Conservation (phyloP, 2,329 filamentous ascomycete genomes). For the Rhinocladiella similis region DNA sequence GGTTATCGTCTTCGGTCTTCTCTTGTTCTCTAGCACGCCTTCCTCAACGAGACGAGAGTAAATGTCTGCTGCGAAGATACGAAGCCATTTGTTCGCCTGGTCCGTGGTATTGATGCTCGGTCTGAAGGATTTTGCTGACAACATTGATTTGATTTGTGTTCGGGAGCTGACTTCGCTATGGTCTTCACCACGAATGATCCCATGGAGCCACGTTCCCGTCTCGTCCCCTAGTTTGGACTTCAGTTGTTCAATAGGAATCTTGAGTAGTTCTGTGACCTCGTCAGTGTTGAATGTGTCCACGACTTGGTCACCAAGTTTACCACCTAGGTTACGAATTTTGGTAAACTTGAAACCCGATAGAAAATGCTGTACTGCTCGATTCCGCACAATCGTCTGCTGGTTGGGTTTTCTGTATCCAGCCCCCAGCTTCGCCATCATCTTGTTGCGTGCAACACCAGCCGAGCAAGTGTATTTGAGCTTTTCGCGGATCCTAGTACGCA, state of each 20-base stretch:
- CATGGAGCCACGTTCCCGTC: constrained; percentile 81
- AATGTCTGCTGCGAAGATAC: constrained; percentile 90
- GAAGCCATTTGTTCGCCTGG: constrained; percentile 80
- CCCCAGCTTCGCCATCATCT: constrained; percentile 92
- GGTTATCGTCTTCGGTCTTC: constrained; percentile 81
- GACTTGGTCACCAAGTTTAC: constrained; percentile 88
- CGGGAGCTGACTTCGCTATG: constrained; percentile 83
- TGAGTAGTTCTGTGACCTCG: constrained; percentile 70
- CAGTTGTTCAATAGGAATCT: constrained; percentile 71
- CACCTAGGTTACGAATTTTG: constrained; percentile 91
- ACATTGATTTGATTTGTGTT: constrained; percentile 95
- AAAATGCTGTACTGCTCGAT: constrained; percentile 77
- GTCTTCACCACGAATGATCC: constrained; percentile 82
- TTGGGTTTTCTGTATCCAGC: constrained; percentile 92
- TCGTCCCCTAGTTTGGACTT: constrained; percentile 79
- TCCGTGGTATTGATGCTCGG: constrained; percentile 77
- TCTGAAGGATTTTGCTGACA: constrained; percentile 92
- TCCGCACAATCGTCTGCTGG: constrained; percentile 88
- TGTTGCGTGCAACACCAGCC: constrained; percentile 84
- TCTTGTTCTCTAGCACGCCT: constrained; percentile 81
- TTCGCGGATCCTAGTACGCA: constrained; percentile 68
- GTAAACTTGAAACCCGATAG: constrained; percentile 85
- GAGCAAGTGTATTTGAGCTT: constrained; percentile 87
- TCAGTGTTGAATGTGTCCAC: constrained; percentile 80
- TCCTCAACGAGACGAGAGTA: constrained; percentile 87